Evolutionary conservation across 176 grass and related monocot species (phyloP), one percentile per base, ranked within the genome.

Genomic region (Tuctoria greenei): DNA sequence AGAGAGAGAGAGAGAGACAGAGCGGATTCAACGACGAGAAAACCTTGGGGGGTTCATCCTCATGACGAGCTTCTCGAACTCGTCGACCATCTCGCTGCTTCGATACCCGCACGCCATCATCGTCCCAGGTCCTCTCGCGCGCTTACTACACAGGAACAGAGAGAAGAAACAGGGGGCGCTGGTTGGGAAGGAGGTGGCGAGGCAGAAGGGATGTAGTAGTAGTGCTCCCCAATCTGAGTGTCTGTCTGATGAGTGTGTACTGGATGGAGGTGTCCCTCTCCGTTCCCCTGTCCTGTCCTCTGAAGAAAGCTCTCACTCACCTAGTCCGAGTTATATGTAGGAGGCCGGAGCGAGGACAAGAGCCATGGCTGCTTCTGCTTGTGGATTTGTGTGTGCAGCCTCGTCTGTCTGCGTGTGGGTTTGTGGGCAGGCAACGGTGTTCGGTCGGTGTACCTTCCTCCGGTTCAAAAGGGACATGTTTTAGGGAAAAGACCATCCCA

Each of bases 31-130:
- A 25, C 23, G 54, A 25, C 54, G 3, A 25, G 3, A 25, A 58
- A 93, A 93, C 93, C 90, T 97, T 54, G 93, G 93, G 70, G 93
- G 90, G 77, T 97, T 97, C 93, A 97, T 97, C 79, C 86, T 77
- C 75, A 93, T 86, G 82, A 97, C 90, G 18, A 97, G 90, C 88
- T 97, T 97, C 90, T 91, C 61, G 74, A 86, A 97, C 81, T 97
- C 93, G 10, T 93, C 93, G 13, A 91, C 90, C 44, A 93, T 85
- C 70, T 93, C 93, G 50, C 35, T 83, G 34, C 84, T 83, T 69
- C 82, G 66, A 89, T 84, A 93, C 81, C 90, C 88, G 75, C 83
- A 87, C 1, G 83, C 28, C 90, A 93, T 91, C 90, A 87, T 93
- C 81, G 78, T 83, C 21, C 10, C 65, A 35, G 52, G 44, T 4